Evolutionary conservation across 2,329 filamentous ascomycete species (phyloP).

Genomic region (Cadophora sp.): DNA sequence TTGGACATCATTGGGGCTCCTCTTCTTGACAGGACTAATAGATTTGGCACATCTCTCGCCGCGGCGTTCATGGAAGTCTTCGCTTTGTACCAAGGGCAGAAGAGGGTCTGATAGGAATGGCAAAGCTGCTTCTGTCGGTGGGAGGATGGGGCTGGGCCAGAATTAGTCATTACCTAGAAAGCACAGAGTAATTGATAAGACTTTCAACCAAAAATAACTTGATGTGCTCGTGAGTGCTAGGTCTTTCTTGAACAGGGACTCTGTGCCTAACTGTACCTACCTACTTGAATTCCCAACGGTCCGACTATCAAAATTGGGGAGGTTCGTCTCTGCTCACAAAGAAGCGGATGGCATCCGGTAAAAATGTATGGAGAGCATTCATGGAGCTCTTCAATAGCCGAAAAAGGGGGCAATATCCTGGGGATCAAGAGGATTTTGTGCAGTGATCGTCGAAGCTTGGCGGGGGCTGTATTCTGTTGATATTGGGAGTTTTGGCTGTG

Average conservation of each 20-base stretch:
- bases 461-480: background rate
- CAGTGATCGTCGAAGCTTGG: conserved; percentile 7
- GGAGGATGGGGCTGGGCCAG: too few relatives aligned
- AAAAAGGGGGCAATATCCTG: background rate
- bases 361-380: conserved; percentile 3
- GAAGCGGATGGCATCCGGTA: conserved; percentile 1
- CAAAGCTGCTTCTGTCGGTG: too few relatives aligned
- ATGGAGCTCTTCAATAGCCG: background rate
- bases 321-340: background rate
- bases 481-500: background rate
- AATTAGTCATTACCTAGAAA: too few relatives aligned
- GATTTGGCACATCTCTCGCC: too few relatives aligned
- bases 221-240: background rate
- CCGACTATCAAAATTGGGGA: background rate
- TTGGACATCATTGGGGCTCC: too few relatives aligned
- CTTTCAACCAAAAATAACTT: background rate
- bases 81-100: too few relatives aligned
- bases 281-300: background rate
- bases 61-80: too few relatives aligned
- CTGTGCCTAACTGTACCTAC: background rate
- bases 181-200: background rate
- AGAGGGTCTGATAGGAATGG: too few relatives aligned
- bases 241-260: background rate
- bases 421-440: background rate
- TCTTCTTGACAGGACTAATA: too few relatives aligned